phyloP scores from a whole-genome alignment of 2,329 filamentous ascomycete genomes.

The Nigrospora sphaerica region DNA sequence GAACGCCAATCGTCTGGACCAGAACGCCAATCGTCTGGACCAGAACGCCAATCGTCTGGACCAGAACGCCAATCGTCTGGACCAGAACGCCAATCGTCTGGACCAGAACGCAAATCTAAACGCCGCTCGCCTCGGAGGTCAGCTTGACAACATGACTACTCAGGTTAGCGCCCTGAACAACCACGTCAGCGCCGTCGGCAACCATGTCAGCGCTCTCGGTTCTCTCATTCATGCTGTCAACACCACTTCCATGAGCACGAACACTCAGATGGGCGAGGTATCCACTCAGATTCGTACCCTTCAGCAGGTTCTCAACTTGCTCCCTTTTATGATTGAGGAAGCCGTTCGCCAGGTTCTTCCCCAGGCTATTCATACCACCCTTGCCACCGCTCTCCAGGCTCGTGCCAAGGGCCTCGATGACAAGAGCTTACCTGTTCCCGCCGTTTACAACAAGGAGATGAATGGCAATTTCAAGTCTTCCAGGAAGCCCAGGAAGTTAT shows the following conservation, averaged over 20 bases:
- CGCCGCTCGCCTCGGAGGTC: neutral
- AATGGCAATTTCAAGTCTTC: neutral
- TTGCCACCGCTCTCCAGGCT: slow-evolving; percentile 9
- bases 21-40: slow-evolving; percentile 1
- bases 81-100: slow-evolving; percentile 2
- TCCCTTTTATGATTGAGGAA: slow-evolving; percentile 11
- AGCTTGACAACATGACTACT: slow-evolving; percentile 9
- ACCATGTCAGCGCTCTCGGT: slow-evolving; percentile 17
- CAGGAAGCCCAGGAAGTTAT: slow-evolving; percentile 4
- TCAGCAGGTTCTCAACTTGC: slow-evolving; percentile 16
- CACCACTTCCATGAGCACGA: slow-evolving; percentile 10
- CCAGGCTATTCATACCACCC: slow-evolving; percentile 4
- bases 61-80: neutral
- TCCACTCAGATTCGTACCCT: slow-evolving; percentile 10
- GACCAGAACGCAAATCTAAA: neutral
- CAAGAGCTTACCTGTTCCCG: neutral
- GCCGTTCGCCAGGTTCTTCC: slow-evolving; percentile 9
- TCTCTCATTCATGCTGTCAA: slow-evolving; percentile 17
- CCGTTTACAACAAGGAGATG: neutral
- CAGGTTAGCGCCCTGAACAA: slow-evolving; percentile 16
- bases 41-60: too few species aligned
- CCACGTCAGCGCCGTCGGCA: slow-evolving; percentile 3
- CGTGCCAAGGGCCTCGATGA: neutral
- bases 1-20: too few species aligned
- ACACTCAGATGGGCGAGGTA: neutral